A percentile compares a stretch with the other conserved stretches of the same genome.
These are phyloP conservation scores for Pisolithus thermaeus DNA, from an alignment of 1,284 basidiomycete species.

Conservation along the genomic window DNA sequence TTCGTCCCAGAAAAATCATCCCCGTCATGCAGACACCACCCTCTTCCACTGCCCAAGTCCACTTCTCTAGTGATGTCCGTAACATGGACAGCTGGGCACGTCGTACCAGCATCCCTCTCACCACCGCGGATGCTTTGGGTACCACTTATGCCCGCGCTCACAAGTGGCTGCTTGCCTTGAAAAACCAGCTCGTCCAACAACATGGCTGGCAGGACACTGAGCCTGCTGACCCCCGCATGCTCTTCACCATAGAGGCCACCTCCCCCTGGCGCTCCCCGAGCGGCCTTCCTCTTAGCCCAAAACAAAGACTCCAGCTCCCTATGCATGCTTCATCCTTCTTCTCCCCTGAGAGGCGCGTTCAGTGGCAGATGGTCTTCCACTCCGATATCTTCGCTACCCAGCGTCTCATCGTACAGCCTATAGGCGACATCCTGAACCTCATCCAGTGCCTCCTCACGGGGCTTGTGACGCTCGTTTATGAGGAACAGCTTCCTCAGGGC, in stretches of 20 bases:
- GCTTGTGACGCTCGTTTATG: conserved; percentile 67
- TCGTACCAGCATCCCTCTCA: conserved; percentile 70
- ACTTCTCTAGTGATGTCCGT: conserved; percentile 69
- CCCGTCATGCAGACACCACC: conserved; percentile 34
- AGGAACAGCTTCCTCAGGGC: conserved; percentile 62
- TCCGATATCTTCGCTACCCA: conserved; percentile 74
- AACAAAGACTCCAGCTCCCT: conserved; percentile 65
- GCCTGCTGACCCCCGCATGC: conserved; percentile 59
- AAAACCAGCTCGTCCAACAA: conserved; percentile 53
- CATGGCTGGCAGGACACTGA: conserved; percentile 62
- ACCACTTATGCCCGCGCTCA: conserved; percentile 74
- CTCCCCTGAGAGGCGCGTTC: conserved; percentile 71
- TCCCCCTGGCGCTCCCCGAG: conserved; percentile 70
- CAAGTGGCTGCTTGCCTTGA: conserved; percentile 61
- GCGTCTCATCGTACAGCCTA: conserved; percentile 67
- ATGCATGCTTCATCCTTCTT: conserved; percentile 77
- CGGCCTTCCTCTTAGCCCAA: conserved; percentile 69
- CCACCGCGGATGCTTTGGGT: conserved; percentile 72
- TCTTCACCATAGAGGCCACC: conserved; percentile 70
- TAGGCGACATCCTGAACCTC: conserved; percentile 71
- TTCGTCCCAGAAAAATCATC: conserved; percentile 1
- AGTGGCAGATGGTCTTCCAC: conserved; percentile 87
- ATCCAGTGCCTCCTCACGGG: conserved; percentile 78
- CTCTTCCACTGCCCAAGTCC: conserved; percentile 49
- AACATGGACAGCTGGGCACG: conserved; percentile 78